Evolutionary conservation across 164 flowering plant genomes (phyloP).

Genomic region (Annona squamosa): DNA sequence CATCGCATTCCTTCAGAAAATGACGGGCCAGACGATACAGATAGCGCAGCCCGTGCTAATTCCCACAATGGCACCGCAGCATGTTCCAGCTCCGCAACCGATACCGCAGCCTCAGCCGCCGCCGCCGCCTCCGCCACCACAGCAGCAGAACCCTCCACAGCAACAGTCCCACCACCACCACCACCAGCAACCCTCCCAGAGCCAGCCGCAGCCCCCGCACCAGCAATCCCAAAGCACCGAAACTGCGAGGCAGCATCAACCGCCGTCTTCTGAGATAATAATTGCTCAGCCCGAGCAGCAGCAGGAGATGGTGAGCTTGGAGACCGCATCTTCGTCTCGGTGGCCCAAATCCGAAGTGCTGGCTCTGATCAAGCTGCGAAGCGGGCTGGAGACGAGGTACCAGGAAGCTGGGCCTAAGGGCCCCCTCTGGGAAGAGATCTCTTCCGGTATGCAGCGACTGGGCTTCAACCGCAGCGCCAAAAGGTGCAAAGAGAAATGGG

Average conservation of each 20-base stretch:
- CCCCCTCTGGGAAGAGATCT: constrained; percentile 16
- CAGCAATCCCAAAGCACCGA: constrained; percentile 8
- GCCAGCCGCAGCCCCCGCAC: constrained; percentile 5
- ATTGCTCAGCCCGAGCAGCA: constrained; percentile 31
- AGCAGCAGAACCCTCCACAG: constrained; percentile 2
- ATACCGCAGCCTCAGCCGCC: constrained; percentile 12
- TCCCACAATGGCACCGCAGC: constrained; percentile 10
- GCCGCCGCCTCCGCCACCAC: constrained; percentile 14
- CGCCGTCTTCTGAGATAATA: constrained; percentile 21
- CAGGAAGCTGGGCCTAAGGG: constrained; percentile 53
- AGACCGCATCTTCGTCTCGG: constrained; percentile 37
- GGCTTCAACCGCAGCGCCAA: constrained; percentile 14
- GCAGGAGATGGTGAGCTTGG: constrained; percentile 22
- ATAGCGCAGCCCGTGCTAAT: constrained; percentile 9
- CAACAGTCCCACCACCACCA: neutral
- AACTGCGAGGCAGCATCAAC: constrained; percentile 17
- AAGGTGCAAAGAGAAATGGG: constrained; percentile 20
- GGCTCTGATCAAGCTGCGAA: constrained; percentile 49
- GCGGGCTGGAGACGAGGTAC: constrained; percentile 48
- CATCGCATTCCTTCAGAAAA: constrained; percentile 51
- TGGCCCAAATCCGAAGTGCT: constrained; percentile 66
- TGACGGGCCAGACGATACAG: constrained; percentile 51
- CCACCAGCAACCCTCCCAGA: neutral
- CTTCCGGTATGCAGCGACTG: constrained; percentile 7
- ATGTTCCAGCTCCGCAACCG: constrained; percentile 8